Evolutionary conservation across 1,284 basidiomycete genomes (phyloP), one percentile per base, ranked within the genome.

Genomic region (Rhizoctonia solani): DNA sequence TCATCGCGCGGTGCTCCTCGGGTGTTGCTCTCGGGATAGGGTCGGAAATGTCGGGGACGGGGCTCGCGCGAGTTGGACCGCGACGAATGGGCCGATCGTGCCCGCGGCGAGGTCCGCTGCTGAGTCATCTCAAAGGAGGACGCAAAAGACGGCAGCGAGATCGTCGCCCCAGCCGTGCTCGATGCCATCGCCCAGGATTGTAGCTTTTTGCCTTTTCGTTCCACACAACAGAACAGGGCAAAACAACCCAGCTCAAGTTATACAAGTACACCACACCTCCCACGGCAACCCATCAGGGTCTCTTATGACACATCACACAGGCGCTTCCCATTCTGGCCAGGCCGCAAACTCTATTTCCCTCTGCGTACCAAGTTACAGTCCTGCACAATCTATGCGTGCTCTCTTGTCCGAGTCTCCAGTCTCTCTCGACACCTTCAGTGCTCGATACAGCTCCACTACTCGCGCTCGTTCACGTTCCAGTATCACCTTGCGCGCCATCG

Each of bases 21-120:
- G 19, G 58, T 61, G 46, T 61, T 61, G 58, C 58, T 61, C 30
- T 61, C 58, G 44, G 58, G 58, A 13, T 46, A 58, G 14, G 30
- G 58, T 2, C 44, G 58, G 19, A 44, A 27, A 52, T 52, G 49
- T 13, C n/a, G n/a, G n/a, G n/a, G n/a, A n/a, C 49, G 44, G 9
- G 44, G 44, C 46, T 61, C 44, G 30, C 58, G 23, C 19, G 27
- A 32, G 29, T 50, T 37, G 8, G 44, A 47, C 27, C 58, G 44
- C 29, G 58, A 61, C 29, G 58, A 61, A 32, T 46, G 58, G 11
- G 44, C 1, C 44, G 58, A 50, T n/a, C n/a, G n/a, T n/a, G n/a
- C n/a, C 27, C 32, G 30, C 11, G 58, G 44, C 44, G 44, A 50
- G 44, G 30, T 19, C 2, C 21, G 54, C 23, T 27, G 55, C 25